Conservation (phyloP, 768 basidiomycete species). For the Phlegmacium glaucopus region DNA sequence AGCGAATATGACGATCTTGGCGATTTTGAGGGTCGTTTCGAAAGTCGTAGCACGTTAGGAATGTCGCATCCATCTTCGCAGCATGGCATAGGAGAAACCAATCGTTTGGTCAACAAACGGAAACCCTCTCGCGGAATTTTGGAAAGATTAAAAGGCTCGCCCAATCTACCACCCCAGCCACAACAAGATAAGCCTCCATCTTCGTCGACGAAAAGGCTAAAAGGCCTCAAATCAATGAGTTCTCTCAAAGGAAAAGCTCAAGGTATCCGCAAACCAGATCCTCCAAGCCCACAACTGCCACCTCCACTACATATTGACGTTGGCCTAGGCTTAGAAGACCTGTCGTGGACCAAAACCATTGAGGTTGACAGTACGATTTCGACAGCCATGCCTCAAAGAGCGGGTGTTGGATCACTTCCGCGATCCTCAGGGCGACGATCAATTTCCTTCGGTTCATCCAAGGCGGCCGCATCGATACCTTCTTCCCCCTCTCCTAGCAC, state of each 20-base stretch:
- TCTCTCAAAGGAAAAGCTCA: constrained; percentile 63
- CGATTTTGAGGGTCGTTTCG: constrained; percentile 85
- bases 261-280: constrained; percentile 32
- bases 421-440: constrained; percentile 64
- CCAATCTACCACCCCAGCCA: constrained; percentile 41
- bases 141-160: constrained; percentile 51
- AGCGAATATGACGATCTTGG: constrained; percentile 87
- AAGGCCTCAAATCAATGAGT: constrained; percentile 77
- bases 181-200: constrained; percentile 27
- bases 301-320: constrained; percentile 51
- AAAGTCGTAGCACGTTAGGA: constrained; percentile 73
- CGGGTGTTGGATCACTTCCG: constrained; percentile 27
- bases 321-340: constrained; percentile 52
- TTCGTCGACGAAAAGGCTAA: constrained; percentile 50
- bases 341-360: constrained; percentile 45
- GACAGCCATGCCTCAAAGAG: constrained; percentile 2
- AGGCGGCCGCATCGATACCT: constrained; percentile 39
- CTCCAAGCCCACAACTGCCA: constrained; percentile 51
- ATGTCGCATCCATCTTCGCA: constrained; percentile 24
- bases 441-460: constrained; percentile 63
- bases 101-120: constrained; percentile 33
- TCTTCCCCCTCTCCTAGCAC: constrained; percentile 51
- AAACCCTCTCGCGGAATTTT: constrained; percentile 71
- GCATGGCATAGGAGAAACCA: constrained; percentile 26
- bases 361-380: constrained; percentile 10